A percentile compares a stretch with the other conserved stretches of the same genome.
Evolutionary conservation across 2,329 filamentous ascomycete genomes (phyloP).

Genomic region (Sporothrix luriei): DNA sequence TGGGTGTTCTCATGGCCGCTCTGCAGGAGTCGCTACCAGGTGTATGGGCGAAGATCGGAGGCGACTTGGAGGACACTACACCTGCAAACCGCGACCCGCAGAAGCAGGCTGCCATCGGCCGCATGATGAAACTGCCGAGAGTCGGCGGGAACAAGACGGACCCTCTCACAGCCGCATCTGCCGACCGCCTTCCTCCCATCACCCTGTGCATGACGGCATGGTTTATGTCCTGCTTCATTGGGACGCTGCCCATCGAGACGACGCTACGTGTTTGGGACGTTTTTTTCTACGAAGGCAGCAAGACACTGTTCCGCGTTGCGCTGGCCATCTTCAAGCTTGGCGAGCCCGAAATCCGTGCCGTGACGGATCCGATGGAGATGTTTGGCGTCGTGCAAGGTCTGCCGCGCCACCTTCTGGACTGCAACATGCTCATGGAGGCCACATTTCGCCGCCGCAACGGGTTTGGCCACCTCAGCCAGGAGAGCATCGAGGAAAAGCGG

Average conservation of each 20-base stretch:
- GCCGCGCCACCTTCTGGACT: conserved; percentile 78
- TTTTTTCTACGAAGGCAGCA: conserved; percentile 93
- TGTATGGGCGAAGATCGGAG: conserved; percentile 86
- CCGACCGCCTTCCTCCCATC: conserved; percentile 74
- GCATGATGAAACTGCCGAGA: conserved; percentile 47
- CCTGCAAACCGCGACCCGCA: conserved; percentile 39
- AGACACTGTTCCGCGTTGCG: conserved; percentile 89
- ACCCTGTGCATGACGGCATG: conserved; percentile 91
- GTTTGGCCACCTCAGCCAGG: conserved; percentile 79
- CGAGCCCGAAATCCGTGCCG: conserved; percentile 75
- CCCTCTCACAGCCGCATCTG: conserved; percentile 37
- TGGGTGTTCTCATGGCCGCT: conserved; percentile 87
- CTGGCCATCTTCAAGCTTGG: conserved; percentile 88
- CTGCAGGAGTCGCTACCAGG: conserved; percentile 79
- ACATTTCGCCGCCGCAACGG: conserved; percentile 80
- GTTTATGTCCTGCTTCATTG: conserved; percentile 98
- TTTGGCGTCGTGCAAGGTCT: conserved; percentile 91
- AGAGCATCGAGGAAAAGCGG: conserved; percentile 75
- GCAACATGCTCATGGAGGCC: conserved; percentile 77
- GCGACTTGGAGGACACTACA: conserved; percentile 46
- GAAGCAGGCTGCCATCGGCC: conserved; percentile 40
- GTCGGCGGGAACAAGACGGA: conserved; percentile 48
- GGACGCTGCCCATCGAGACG: conserved; percentile 86
- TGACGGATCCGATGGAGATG: conserved; percentile 89
- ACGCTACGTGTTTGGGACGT: conserved; percentile 93